Base-by-base conservation (phyloP, 2,329 filamentous ascomycete genomes). In the Boeremia lycopersici region DNA sequence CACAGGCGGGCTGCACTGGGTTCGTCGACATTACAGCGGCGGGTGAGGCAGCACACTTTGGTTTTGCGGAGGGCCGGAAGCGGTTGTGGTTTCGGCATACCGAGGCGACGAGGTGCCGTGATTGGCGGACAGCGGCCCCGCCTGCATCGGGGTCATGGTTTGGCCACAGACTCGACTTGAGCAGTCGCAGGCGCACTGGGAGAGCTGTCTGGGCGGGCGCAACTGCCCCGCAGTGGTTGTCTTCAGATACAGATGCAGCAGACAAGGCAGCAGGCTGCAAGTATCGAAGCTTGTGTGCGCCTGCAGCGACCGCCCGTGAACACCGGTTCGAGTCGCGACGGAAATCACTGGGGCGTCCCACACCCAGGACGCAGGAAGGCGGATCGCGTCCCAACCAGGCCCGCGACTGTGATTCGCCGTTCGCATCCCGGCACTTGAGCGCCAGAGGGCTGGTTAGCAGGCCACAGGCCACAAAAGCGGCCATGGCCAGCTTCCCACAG, bases 331-430 rank as follows among this genome's bases (percentile, higher is more conserved):
- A 51, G 48, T 51, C 28, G 19, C 40, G 48, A 28, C 31, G 53
- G 48, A 34, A 39, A 56, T 56, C 43, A 40, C 36, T 41, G 45
- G 39, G 39, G 53, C 40, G 48, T 47, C 38, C 53, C 53, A 47
- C 47, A 39, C 19, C 31, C 31, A 42, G 53, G 53, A 47, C 43
- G 43, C 42, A 56, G 53, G 53, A 48, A 47, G 53, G 47, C 40
- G 48, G 48, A 56, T 56, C 47, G 48, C 23, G 33, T 56, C 19
- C 26, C 25, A 35, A 31, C 43, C 53, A 52, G 53, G 53, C 33
- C 47, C 53, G 28, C 35, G 53, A 47, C 33, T 43, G 19, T 56
- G 53, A 56, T 56, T 56, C 47, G 53, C 53, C 53, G 43, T 51
- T 43, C 39, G 47, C 48, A 56, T 47, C 53, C 47, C 53, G 53